These are phyloP conservation scores for Gracilaria gracilis DNA, from an alignment of 23 red algal genomes.

Conservation along the genomic window DNA sequence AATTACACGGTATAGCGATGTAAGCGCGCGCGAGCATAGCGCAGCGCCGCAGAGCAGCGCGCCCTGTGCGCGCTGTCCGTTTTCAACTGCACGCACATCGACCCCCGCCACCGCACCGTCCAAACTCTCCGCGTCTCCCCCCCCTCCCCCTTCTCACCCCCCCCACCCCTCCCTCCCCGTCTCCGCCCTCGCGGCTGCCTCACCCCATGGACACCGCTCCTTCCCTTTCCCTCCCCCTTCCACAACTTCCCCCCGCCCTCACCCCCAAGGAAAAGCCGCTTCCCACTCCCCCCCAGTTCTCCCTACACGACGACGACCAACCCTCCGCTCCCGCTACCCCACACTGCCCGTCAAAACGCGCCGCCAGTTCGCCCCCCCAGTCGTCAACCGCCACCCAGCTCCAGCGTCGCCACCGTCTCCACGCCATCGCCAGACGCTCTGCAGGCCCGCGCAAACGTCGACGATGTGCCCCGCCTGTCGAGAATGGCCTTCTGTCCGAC, in stretches of 20 bases:
- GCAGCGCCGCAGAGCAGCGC: conserved; percentile 20
- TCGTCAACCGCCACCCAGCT: neutral
- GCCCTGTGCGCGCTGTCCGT: conserved; percentile 7
- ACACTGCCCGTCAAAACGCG: neutral
- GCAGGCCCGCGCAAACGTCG: conserved; percentile 17
- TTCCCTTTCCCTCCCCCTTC: conserved; percentile 15
- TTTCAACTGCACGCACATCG: neutral
- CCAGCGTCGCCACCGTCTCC: conserved; percentile 15
- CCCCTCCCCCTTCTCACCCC: neutral
- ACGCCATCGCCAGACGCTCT: conserved; percentile 9
- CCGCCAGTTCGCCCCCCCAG: neutral
- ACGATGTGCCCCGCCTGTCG: conserved; percentile 27
- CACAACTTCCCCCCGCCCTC: neutral
- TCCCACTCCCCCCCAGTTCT: conserved; percentile 5
- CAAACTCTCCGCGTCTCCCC: neutral
- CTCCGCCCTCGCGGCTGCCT: neutral
- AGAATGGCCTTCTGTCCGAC: conserved; percentile 23
- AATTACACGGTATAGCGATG: conserved; percentile 27
- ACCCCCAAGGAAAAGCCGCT: neutral
- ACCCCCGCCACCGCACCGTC: neutral
- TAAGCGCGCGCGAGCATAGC: conserved; percentile 21
- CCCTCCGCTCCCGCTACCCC: neutral
- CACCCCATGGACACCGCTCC: conserved; percentile 28
- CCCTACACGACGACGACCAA: neutral
- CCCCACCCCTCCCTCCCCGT: conserved; percentile 2